Base-by-base conservation (phyloP, 192 early-diverging fungal species). In the Oehlia diaphana region DNA sequence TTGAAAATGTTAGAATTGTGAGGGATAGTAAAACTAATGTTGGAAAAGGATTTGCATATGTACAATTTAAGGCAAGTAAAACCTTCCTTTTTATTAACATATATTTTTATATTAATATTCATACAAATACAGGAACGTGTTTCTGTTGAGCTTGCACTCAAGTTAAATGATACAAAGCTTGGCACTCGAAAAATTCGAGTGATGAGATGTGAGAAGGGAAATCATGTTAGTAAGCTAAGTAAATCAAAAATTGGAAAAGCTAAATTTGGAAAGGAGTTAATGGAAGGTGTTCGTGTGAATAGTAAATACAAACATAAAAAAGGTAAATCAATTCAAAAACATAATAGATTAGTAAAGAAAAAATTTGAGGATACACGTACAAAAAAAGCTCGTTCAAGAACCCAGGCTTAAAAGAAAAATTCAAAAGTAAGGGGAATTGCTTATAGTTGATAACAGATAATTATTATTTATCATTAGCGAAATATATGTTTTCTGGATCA, bases 1-100 rank as follows among this genome's bases (percentile, higher is more conserved):
- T 94, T 75, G 93, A 94, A 80, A 92, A 94, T 76, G 95, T 97
- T 26, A 88, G 96, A 19, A 86, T 96, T 42, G 89, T 97, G 39
- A 92, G 96, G 33, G 97, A 98, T 82, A 68, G 81, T 28, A 90
- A 88, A 75, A 96, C 93, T 33, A 96, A 95, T 72, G 84, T 97
- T 62, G 97, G 97, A 53, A 98, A 98, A 81, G 97, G 97, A 3
- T 93, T 97, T 84, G 97, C 91, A 0, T 98, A 96, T 84, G 95
- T 97, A 53, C 94, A 96, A 83, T 97, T 96, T 82, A 79, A 82
- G 6, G 88, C 75, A 83, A 66, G 69, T 76, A 63, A 58, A 21
- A 31, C 31, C 31, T 31, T 31, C 13, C 13, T 33, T 10, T 26
- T 16, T 31, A 50, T 21, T 13, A 19, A 31, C 61, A 44, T 49